Base-by-base conservation (phyloP, 2,329 filamentous ascomycete genomes). In the Aureobasidium musti region DNA sequence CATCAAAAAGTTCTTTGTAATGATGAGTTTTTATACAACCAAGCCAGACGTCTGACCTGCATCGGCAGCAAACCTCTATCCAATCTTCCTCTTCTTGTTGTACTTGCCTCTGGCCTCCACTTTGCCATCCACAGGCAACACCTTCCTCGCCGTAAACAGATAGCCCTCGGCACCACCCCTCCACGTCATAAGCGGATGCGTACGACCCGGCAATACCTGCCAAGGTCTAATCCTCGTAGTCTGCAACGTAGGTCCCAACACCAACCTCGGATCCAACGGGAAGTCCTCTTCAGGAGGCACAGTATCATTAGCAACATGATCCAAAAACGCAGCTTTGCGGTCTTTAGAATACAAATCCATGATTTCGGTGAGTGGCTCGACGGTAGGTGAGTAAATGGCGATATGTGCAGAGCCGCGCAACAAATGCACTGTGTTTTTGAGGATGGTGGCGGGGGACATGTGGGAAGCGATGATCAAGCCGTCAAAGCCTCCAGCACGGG, bases 101-200 rank as follows among this genome's bases (percentile, higher is more conserved):
- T 66, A 69, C 26, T 68, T 70, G 33, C 69, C 69, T 30, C 69
- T 66, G 6, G 69, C 69, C 41, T 68, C 69, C 7, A 70, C 65
- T 49, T 68, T 69, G 10, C 69, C 68, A 17, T 69, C 69, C 6
- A 69, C 87, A 0, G 95, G 95, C 53, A 94, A 80, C 0, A 95
- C 92, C 71, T 88, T 86, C 75, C 90, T 91, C 0, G 85, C 94
- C 33, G 92, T 94, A 71, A 98, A 92, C 3, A 99, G 76, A 76
- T 91, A 99, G 0, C 95, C 95, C 74, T 98, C 94, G 0, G 92
- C 87, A 0, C 94, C 94, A 23, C 95, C 95, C 47, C 86, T 85
- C 43, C 88, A 88, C 68, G 91, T 97, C 95, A 99, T 99, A 65
- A 96, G 78, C 7, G 95, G 95, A 79, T 99, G 95, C 63, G 95